Base-by-base conservation (phyloP, 2,329 filamentous ascomycete species). In the Ascochyta viciae-villosae region DNA sequence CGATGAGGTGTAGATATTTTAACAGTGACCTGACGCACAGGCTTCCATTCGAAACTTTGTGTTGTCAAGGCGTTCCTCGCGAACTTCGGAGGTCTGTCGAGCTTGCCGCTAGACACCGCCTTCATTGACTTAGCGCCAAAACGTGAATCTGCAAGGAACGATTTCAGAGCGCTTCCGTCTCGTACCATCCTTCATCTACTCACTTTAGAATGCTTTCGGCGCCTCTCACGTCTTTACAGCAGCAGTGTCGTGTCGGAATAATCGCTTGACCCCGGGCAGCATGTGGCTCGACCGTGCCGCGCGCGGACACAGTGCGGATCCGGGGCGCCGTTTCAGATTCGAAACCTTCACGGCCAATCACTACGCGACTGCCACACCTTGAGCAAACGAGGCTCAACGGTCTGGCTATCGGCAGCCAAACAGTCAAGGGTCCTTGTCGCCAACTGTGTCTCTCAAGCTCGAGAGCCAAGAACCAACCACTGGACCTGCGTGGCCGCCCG, bases 261-360 rank as follows among this genome's bases (percentile, higher is more conserved):
- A 23, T 44, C 40, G 45, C 40, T 45, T 50, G 40, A 55, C 46
- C 35, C 23, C 33, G 45, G 45, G 33, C 45, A 16, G 39, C 35
- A 27, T 34, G 52, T 40, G 45, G 51, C 40, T 44, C 40, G 45
- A 44, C 38, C 44, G 45, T 54, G 44, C 40, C 45, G 45, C 53
- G 40, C 26, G 53, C 53, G 48, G 40, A 43, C 33, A 16, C 15
- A 7, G 22, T 13, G 37, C 37, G 16, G 53, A 51, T 56, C 53
- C 16, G 37, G 60, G 57, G 70, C 33, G 42, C 39, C 6, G 53
- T 56, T 56, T 56, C 47, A 56, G 19, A 43, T 66, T 67, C 60
- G 57, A 67, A 64, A 60, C 65, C 33, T 53, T 62, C 64, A 54
- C 52, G 50, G 50, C 74, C 74, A 76, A 76, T 76, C 62, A 64